Conservation (phyloP, 805 yeast genomes). For the Yarrowia sp. region DNA sequence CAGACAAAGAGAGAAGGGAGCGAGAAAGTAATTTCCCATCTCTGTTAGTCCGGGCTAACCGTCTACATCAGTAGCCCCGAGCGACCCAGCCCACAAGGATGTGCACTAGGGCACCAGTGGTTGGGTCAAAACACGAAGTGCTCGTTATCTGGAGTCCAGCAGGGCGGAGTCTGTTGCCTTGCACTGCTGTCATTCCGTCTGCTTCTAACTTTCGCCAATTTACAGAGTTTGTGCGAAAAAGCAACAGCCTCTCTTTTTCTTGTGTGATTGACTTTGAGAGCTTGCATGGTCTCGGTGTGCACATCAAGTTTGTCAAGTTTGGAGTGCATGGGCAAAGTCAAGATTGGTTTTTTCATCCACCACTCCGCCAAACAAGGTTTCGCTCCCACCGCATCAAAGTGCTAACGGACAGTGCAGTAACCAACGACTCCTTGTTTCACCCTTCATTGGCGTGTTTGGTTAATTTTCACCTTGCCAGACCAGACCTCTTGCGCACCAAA, state of each 20-base stretch:
- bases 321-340: not conserved
- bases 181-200: no score
- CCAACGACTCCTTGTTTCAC: slow-evolving; percentile 33
- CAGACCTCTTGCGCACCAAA: not conserved
- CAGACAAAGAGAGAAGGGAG: not conserved
- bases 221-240: slow-evolving; percentile 9
- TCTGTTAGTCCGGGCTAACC: no score
- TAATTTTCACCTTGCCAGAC: slow-evolving; percentile 7
- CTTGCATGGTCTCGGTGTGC: not conserved
- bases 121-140: no score
- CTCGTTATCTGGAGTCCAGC: no score
- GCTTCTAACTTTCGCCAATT: not conserved
- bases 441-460: slow-evolving; percentile 23
- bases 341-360: slow-evolving; percentile 1
- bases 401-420: slow-evolving; percentile 1
- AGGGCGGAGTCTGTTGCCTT: no score
- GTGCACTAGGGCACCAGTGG: no score
- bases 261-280: not conserved
- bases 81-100: no score
- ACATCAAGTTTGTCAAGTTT: not conserved
- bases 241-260: not conserved
- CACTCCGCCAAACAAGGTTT: not conserved
- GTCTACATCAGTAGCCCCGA: no score
- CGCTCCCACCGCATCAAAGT: slow-evolving; percentile 16
- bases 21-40: not conserved